Percentiles rank a stretch among this genome's conserved stretches.
These are phyloP conservation scores for Carex kokanica DNA, from an alignment of 176 grass and related monocot genomes.

Conservation along the genomic window DNA sequence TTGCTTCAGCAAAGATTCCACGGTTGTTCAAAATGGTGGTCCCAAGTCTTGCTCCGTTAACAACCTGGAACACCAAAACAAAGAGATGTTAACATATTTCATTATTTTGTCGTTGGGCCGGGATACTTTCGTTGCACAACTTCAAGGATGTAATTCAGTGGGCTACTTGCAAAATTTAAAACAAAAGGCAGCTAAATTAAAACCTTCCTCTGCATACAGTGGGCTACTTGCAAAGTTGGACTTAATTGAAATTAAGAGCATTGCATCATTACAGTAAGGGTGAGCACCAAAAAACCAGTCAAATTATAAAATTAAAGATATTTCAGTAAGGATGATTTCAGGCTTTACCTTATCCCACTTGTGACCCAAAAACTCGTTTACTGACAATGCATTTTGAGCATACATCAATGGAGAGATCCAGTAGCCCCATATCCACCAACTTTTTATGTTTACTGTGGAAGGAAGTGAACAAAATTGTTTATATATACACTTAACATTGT, in stretches of 20 bases:
- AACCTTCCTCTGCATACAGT: background rate
- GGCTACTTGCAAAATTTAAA: no score
- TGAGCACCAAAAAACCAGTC: background rate
- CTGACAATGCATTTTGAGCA: conserved; percentile 72
- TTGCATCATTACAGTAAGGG: background rate
- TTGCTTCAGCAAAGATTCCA: conserved; percentile 46
- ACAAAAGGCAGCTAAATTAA: background rate
- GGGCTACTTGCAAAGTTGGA: background rate
- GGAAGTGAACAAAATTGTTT: background rate
- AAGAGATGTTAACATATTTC: background rate
- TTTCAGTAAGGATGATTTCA: background rate
- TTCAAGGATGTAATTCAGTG: no score
- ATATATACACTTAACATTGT: background rate
- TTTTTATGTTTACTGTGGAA: conserved; percentile 63
- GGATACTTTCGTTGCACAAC: background rate
- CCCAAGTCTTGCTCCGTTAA: conserved; percentile 24
- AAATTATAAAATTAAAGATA: background rate
- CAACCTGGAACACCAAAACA: background rate
- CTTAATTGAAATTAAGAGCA: background rate
- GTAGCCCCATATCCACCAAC: conserved; percentile 99
- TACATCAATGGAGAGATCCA: conserved; percentile 97
- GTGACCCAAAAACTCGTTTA: conserved; percentile 73
- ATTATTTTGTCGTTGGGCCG: background rate
- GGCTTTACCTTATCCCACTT: conserved; percentile 64
- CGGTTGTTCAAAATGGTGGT: conserved; percentile 32